Conservation (phyloP, 352 stramenopile genomes). For the Phytophthora cryptogea region DNA sequence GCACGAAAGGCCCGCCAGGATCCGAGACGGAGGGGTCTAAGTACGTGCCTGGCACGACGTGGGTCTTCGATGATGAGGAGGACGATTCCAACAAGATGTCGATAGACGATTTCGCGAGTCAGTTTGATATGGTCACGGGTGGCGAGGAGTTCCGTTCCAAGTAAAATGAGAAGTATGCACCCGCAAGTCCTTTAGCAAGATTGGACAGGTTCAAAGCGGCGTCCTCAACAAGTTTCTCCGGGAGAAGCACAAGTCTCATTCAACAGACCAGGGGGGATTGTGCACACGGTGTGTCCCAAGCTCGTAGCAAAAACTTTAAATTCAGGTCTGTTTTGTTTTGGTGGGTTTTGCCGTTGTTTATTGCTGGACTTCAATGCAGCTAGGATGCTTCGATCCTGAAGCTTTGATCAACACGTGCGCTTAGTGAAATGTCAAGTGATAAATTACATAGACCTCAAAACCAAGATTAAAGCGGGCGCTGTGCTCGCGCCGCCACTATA, state of each 20-base stretch:
- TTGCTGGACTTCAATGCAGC: conserved; percentile 1
- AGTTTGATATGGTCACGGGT: conserved; percentile 88
- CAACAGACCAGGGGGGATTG: conserved; percentile 19
- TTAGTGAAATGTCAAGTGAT: conserved; percentile 24
- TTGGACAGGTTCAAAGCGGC: conserved; percentile 15
- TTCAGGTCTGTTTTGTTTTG: conserved; percentile 37
- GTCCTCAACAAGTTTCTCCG: conserved; percentile 21
- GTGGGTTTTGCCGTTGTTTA: conserved; percentile 13
- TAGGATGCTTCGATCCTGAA: background rate
- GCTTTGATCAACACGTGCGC: conserved; percentile 1
- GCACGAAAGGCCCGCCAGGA: conserved; percentile 69
- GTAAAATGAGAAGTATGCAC: conserved; percentile 35
- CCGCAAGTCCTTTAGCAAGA: conserved; percentile 10
- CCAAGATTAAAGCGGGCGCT: conserved; percentile 15
- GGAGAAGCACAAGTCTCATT: conserved; percentile 20
- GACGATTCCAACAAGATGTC: conserved; percentile 75
- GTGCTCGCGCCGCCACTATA: conserved; percentile 6
- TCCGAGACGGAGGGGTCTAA: conserved; percentile 69
- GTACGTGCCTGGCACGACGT: conserved; percentile 89
- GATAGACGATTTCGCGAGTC: conserved; percentile 87
- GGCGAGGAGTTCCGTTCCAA: conserved; percentile 88
- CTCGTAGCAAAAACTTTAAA: conserved; percentile 38
- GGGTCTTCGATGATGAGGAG: conserved; percentile 89
- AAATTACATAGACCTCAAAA: conserved; percentile 44
- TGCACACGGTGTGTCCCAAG: conserved; percentile 13